Percentiles rank a stretch among this genome's conserved stretches.
These are phyloP conservation scores for Globisporangium cederbergense DNA, from an alignment of 352 stramenopile genomes.

Conservation along the genomic window DNA sequence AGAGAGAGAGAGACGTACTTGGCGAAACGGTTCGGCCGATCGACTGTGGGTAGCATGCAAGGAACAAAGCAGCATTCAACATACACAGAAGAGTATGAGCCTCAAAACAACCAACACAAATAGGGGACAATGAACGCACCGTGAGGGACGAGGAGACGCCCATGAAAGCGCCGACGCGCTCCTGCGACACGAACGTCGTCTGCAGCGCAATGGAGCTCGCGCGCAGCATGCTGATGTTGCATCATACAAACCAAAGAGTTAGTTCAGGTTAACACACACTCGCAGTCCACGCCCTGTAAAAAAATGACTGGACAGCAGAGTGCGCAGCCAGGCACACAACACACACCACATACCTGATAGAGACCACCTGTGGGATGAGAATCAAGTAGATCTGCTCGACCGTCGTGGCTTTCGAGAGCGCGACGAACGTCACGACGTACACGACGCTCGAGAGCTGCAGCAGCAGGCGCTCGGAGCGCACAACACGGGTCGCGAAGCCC, in stretches of 20 bases:
- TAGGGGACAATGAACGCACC: conserved; percentile 20
- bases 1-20: conserved; percentile 28
- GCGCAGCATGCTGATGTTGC: conserved; percentile 55
- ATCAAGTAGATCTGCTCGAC: conserved; percentile 52
- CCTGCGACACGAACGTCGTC: conserved; percentile 62
- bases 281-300: not conserved
- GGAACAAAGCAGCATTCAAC: not conserved
- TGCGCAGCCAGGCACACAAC: too few species aligned
- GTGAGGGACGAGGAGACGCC: conserved; percentile 77
- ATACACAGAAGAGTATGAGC: not conserved
- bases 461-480: conserved; percentile 55
- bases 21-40: conserved; percentile 74
- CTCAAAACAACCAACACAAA: not conserved
- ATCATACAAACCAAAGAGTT: conserved; percentile 9
- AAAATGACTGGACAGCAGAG: conserved; percentile 2
- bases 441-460: conserved; percentile 61
- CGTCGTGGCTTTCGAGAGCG: conserved; percentile 45
- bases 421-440: conserved; percentile 72
- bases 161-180: conserved; percentile 76
- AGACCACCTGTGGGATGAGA: conserved; percentile 65
- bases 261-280: not conserved
- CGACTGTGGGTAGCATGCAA: conserved; percentile 30
- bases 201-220: conserved; percentile 75
- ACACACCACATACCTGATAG: conserved; percentile 40
- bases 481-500: conserved; percentile 38